Conservation (phyloP, 1,139 yeast genomes). For the Protomyces arabidopsidicola region DNA sequence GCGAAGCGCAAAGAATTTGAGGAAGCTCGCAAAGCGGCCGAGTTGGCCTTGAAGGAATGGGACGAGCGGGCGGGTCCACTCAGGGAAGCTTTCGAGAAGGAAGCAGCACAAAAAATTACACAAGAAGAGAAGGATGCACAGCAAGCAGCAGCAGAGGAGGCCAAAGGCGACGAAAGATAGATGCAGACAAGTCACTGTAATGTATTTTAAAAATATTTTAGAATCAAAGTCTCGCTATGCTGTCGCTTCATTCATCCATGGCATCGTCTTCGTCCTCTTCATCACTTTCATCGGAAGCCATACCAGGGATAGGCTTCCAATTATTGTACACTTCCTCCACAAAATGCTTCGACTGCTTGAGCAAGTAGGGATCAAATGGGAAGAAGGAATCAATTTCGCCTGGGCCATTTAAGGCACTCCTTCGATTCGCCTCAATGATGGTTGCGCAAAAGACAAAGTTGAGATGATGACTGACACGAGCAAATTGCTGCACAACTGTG, state of each 20-base stretch:
- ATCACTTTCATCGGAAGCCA: constrained; percentile 55
- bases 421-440: constrained; percentile 82
- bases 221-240: not conserved
- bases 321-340: constrained; percentile 62
- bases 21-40: not conserved
- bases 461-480: constrained; percentile 82
- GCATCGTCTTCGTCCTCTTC: constrained; percentile 40
- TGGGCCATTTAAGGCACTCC: constrained; percentile 43
- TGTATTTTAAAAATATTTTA: not conserved
- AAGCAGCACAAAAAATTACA: not conserved
- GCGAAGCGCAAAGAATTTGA: constrained; percentile 5
- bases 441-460: constrained; percentile 91
- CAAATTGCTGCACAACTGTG: constrained; percentile 89
- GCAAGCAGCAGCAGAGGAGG: not conserved
- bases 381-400: constrained; percentile 50
- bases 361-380: constrained; percentile 88
- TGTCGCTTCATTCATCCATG: not conserved
- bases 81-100: not conserved
- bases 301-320: constrained; percentile 67
- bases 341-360: constrained; percentile 57
- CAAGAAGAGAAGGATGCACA: not conserved
- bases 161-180: not conserved
- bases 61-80: not conserved
- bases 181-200: not conserved
- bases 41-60: not conserved